A percentile compares a stretch with the other conserved stretches of the same genome.
Conservation (phyloP, 2,329 filamentous ascomycete species). For the Geosmithia morbida region DNA sequence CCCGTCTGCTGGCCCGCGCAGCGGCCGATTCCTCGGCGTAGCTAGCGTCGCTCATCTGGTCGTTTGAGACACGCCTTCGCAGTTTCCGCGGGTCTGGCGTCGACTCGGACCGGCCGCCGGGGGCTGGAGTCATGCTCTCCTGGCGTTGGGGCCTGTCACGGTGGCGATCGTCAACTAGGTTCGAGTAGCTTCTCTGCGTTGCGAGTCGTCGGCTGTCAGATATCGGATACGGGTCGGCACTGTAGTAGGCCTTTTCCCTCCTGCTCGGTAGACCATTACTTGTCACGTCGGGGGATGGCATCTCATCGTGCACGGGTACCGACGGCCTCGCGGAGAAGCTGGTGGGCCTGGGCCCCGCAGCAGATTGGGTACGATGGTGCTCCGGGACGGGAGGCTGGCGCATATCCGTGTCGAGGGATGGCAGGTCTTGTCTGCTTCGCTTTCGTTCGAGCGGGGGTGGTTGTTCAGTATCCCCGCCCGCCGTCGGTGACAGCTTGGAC, state of each 20-base stretch:
- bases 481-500: background rate
- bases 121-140: constrained; percentile 2
- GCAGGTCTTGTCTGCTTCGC: constrained; percentile 22
- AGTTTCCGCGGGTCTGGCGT: constrained; percentile 8
- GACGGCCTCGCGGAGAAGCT: constrained; percentile 15
- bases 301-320: constrained; percentile 15
- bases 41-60: constrained; percentile 11
- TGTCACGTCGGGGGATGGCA: constrained; percentile 26
- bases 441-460: constrained; percentile 9
- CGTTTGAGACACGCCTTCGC: constrained; percentile 16
- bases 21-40: constrained; percentile 4
- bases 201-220: background rate
- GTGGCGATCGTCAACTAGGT: constrained; percentile 11
- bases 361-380: constrained; percentile 21
- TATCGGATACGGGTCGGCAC: constrained; percentile 5
- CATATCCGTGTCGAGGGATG: constrained; percentile 27
- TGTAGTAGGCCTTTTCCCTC: constrained; percentile 27
- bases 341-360: constrained; percentile 15
- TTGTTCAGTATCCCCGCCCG: background rate
- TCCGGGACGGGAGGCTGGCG: constrained; percentile 10
- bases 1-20: constrained; percentile 13
- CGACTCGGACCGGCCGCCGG: constrained; percentile 6
- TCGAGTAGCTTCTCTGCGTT: constrained; percentile 14
- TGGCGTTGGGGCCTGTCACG: constrained; percentile 2
- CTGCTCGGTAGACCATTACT: constrained; percentile 21